Percentiles rank a stretch among this genome's conserved stretches.
Conservation (phyloP, 2,329 filamentous ascomycete species). For the Diaporthe eres region DNA sequence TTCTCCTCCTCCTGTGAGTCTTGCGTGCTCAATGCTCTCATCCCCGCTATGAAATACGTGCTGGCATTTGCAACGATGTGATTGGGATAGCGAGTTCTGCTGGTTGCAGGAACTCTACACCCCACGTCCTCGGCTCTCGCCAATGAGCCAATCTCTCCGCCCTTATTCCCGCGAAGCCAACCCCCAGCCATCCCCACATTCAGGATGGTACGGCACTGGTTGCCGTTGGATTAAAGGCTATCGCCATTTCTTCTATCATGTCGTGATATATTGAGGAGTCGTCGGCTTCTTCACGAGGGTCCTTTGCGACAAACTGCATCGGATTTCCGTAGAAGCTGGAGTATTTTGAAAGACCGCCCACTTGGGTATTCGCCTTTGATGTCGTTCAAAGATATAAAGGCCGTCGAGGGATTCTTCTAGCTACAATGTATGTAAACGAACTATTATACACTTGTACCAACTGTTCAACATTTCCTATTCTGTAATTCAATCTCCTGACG, state of each 20-base stretch:
- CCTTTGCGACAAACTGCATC: background rate
- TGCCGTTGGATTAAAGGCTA: background rate
- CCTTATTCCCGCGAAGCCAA: background rate
- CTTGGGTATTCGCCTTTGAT: background rate
- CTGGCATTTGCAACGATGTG: background rate
- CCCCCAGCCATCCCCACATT: slow-evolving; percentile 1
- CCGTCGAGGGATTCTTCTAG: background rate
- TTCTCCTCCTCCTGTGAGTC: background rate
- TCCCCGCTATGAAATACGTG: slow-evolving; percentile 1
- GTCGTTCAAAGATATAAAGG: background rate
- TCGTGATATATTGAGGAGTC: background rate
- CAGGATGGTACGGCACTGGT: background rate
- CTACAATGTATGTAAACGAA: background rate
- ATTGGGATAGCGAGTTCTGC: slow-evolving; percentile 1
- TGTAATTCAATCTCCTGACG: background rate
- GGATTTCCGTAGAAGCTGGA: background rate
- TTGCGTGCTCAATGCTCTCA: background rate
- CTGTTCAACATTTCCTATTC: background rate
- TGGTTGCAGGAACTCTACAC: background rate
- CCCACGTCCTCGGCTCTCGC: slow-evolving; percentile 4
- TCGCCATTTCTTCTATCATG: slow-evolving; percentile 23
- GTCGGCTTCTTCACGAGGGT: background rate
- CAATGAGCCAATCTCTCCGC: background rate
- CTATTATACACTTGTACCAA: too few relatives aligned
- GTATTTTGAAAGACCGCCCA: background rate